A percentile compares a stretch with the other conserved stretches of the same genome.
Evolutionary conservation across 2,329 filamentous ascomycete species (phyloP).

Genomic region (Cercospora nicotianae): DNA sequence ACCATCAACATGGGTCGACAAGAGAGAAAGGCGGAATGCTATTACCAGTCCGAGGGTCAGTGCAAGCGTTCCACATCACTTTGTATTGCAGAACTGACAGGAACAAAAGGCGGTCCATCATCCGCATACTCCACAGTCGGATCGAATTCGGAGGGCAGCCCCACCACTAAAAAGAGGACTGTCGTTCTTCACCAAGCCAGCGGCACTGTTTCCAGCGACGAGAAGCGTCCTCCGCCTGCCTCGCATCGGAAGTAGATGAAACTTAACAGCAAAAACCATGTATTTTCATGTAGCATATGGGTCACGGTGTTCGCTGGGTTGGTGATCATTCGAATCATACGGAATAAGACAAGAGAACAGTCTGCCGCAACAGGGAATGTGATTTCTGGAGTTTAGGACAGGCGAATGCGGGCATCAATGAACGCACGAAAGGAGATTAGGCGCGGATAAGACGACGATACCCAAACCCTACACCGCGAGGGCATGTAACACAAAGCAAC

Average conservation of each 20-base stretch:
- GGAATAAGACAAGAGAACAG: not conserved
- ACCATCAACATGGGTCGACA: slow-evolving; percentile 10
- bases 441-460: not conserved
- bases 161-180: slow-evolving; percentile 5
- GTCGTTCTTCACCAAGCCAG: slow-evolving; percentile 22
- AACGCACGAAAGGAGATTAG: not conserved
- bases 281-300: not conserved
- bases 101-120: not conserved
- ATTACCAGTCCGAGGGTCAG: slow-evolving; percentile 5
- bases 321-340: not conserved
- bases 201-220: slow-evolving; percentile 15
- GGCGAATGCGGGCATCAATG: not conserved
- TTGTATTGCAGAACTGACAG: not conserved
- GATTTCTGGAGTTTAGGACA: not conserved
- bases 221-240: not conserved
- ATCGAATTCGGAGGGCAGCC: slow-evolving; percentile 7
- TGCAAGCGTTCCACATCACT: not conserved
- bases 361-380: not conserved
- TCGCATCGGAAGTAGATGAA: slow-evolving; percentile 2
- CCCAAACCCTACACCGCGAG: slow-evolving; percentile 1
- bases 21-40: not conserved
- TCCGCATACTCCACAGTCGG: slow-evolving; percentile 13
- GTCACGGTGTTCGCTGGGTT: not conserved
- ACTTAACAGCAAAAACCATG: not conserved
- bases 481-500: not conserved